phyloP scores from a whole-genome alignment of 2,329 filamentous ascomycete species.

The Lachnellula subtilissima region DNA sequence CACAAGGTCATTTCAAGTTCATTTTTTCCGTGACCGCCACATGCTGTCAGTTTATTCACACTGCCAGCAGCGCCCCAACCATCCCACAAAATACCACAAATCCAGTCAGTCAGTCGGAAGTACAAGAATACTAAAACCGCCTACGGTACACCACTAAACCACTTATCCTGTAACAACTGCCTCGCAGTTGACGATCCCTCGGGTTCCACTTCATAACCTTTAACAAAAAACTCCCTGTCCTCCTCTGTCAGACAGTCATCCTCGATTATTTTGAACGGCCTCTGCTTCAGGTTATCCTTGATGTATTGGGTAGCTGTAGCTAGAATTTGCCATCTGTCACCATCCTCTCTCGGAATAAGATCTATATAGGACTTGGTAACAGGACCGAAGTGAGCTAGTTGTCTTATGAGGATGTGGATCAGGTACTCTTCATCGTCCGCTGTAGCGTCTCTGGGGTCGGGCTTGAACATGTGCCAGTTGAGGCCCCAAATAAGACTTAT shows the following conservation, averaged over 20 bases:
- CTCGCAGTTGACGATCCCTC: constrained; percentile 24
- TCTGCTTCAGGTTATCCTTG: constrained; percentile 22
- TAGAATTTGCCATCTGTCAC: constrained; percentile 19
- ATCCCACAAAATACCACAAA: too few relatives aligned
- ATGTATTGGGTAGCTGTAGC: constrained; percentile 18
- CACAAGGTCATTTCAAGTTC: too few relatives aligned
- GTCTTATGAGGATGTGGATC: constrained; percentile 22
- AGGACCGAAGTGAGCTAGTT: constrained; percentile 22
- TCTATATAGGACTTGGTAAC: constrained; percentile 21
- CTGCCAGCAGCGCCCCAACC: too few relatives aligned
- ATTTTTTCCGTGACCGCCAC: too few relatives aligned
- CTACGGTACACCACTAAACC: constrained; percentile 23
- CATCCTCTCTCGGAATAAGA: constrained; percentile 22
- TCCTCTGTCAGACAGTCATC: constrained; percentile 22
- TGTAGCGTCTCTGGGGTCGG: constrained; percentile 23
- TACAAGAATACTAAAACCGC: constrained; percentile 4
- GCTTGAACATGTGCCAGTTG: constrained; percentile 25
- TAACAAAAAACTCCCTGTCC: constrained; percentile 19
- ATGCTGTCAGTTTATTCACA: too few relatives aligned
- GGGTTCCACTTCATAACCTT: constrained; percentile 26
- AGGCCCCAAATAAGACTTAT: constrained; percentile 27
- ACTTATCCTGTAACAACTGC: constrained; percentile 25
- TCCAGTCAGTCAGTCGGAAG: too few relatives aligned
- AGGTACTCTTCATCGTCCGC: constrained; percentile 22
- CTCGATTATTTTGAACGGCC: constrained; percentile 21